Evolutionary conservation across 805 yeast genomes (phyloP), one percentile per base, ranked within the genome.

Genomic region (Sugiyamaella lignohabitans): DNA sequence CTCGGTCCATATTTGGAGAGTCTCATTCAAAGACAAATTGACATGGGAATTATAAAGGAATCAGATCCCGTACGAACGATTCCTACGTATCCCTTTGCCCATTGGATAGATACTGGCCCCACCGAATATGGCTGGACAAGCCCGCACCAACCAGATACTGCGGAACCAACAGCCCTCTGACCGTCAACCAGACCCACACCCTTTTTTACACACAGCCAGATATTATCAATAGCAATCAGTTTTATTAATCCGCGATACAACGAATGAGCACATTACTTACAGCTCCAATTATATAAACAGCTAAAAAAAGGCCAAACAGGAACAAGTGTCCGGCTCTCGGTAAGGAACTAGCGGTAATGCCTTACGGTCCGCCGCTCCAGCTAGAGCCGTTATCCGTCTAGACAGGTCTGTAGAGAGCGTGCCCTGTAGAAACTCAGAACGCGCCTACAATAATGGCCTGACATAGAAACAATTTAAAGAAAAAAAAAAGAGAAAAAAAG

Each of bases 21-120:
- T 1, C 63, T 82, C 45, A 74, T 82, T 40, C 63, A 77, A 51
- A 69, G 83, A 45, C 89, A 83, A 60, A 61, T 73, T 14, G 78
- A 78, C 17, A 46, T 66, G 48, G 84, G 84, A 0, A 51, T 82
- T 5, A 80, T 82, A 22, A 18, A 22, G 10, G 40, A 38, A 17
- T 45, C 46, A n/a, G 43, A 53, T 14, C 42, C 45, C 5, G 48
- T 51, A 16, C 42, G 45, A 36, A 53, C 56, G 8, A 20, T 29
- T 8, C 38, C 47, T 5, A 39, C 53, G n/a, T 53, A 53, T 41
- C 87, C 87, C 29, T 80, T 80, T 68, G 84, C 86, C 1, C 70
- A 74, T 56, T 80, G 69, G 53, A 60, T 70, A 6, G 62, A 69
- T 34, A 27, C 8, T 8, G 55, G 58, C 3, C 64, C 59, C 30